Base-by-base conservation (phyloP, 352 stramenopile species). In the Pythium pyrilobum region DNA sequence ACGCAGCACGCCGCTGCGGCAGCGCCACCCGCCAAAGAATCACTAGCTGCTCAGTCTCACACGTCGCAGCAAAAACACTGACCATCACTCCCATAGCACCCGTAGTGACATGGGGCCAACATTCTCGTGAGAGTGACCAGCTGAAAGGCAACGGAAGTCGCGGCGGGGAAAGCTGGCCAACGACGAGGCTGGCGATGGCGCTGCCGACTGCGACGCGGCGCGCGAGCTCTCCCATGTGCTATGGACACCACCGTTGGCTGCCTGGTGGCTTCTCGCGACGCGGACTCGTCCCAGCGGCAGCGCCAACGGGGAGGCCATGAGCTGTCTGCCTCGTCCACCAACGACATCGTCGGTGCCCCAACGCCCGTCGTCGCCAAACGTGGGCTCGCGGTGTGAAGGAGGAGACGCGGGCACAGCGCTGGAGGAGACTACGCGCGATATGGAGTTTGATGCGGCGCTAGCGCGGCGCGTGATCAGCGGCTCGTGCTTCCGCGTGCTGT, bases 401-500 rank as follows among this genome's bases (percentile, higher is more conserved):
- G 12, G 34, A 39, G 12, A n/a, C 34, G 34, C 12, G 12, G 34
- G 34, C 34, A 39, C 12, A 39, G 12, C 34, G 34, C 34, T 5
- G 12, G 13, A n/a, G n/a, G n/a, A n/a, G n/a, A n/a, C n/a, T n/a
- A n/a, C n/a, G n/a, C n/a, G n/a, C n/a, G n/a, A n/a, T n/a, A n/a
- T n/a, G n/a, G n/a, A n/a, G n/a, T n/a, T n/a, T n/a, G n/a, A n/a
- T n/a, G n/a, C n/a, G n/a, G n/a, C n/a, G n/a, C n/a, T n/a, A n/a
- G n/a, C n/a, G n/a, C 6, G 52, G 18, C 45, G 54, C 25, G 24
- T 56, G 18, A 32, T 62, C 23, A 62, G 54, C 46, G 31, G 23
- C 7, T 16, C 31, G 28, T 62, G 53, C 52, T 90, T 86, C 53
- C 74, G 77, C 5, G 34, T 90, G 23, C 12, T 92, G 56, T 69